Evolutionary conservation across 1,284 basidiomycete species (phyloP).

Genomic region (Naganishia cerealis): DNA sequence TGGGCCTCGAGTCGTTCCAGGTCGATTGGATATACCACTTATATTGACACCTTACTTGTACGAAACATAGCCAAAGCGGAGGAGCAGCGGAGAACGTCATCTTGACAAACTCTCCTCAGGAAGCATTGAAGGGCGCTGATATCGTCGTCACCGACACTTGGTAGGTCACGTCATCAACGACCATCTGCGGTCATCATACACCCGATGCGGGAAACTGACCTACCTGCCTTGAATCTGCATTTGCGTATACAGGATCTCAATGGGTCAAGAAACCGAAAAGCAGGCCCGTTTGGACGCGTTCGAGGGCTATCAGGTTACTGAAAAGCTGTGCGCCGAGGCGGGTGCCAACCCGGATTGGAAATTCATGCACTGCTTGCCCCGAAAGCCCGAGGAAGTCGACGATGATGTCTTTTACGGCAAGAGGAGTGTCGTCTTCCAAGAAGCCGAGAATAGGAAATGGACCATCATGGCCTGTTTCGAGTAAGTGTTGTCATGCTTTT

Average conservation of each 20-base stretch:
- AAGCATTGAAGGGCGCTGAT: conserved; percentile 86
- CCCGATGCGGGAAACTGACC: not conserved
- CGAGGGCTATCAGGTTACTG: conserved; percentile 90
- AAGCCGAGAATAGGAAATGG: conserved; percentile 84
- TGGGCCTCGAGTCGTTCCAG: not conserved
- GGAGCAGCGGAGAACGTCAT: conserved; percentile 44
- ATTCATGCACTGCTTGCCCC: conserved; percentile 93
- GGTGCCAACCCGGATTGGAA: conserved; percentile 87
- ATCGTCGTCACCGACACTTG: conserved; percentile 95
- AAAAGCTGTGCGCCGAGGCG: conserved; percentile 71
- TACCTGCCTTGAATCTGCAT: not conserved
- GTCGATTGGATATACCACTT: not conserved
- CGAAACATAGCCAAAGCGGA: conserved; percentile 44
- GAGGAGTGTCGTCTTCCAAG: conserved; percentile 56
- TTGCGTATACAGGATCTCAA: conserved; percentile 76
- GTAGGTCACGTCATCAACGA: conserved; percentile 55
- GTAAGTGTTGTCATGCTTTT: conserved; percentile 57
- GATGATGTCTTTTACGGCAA: conserved; percentile 71
- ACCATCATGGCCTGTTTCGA: conserved; percentile 81
- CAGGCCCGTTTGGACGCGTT: conserved; percentile 85
- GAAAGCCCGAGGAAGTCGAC: conserved; percentile 89
- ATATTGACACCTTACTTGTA: not conserved
- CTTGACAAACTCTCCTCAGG: conserved; percentile 62
- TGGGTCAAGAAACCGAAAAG: conserved; percentile 97
- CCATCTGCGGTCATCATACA: not conserved